Conservation (phyloP, 257 asterid species). For the Echites panduratus region DNA sequence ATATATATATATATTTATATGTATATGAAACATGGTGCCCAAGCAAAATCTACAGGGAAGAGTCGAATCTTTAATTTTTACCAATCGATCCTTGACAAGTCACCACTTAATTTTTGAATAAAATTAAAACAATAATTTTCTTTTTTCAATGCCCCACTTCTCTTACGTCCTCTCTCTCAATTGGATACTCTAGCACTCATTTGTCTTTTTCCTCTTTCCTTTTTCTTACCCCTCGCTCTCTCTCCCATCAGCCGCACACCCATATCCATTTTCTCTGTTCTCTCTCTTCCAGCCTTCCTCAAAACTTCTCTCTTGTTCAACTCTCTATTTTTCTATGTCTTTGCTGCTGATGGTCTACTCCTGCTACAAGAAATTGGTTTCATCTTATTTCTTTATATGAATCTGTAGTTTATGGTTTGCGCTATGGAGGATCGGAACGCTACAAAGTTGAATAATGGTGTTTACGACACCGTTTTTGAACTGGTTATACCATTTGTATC, state of each 20-base stretch:
- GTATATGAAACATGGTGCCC: no score
- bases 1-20: no score
- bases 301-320: neutral
- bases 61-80: neutral
- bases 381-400: neutral
- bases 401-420: neutral
- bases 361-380: neutral
- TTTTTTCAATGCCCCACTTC: neutral
- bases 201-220: constrained; percentile 3
- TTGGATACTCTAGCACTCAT: constrained; percentile 5
- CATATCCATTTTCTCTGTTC: neutral
- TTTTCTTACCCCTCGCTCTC: neutral
- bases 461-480: constrained; percentile 60
- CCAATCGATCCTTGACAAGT: neutral
- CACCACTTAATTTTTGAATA: neutral
- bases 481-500: constrained; percentile 59
- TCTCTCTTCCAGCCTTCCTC: neutral
- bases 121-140: neutral
- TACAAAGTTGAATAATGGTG: neutral
- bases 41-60: neutral
- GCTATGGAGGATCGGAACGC: constrained; percentile 9
- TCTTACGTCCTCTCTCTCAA: neutral
- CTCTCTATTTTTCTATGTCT: neutral
- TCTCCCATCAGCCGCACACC: neutral
- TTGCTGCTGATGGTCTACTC: neutral